phyloP scores from a whole-genome alignment of 768 basidiomycete genomes.

The Pulveroboletus sp. region DNA sequence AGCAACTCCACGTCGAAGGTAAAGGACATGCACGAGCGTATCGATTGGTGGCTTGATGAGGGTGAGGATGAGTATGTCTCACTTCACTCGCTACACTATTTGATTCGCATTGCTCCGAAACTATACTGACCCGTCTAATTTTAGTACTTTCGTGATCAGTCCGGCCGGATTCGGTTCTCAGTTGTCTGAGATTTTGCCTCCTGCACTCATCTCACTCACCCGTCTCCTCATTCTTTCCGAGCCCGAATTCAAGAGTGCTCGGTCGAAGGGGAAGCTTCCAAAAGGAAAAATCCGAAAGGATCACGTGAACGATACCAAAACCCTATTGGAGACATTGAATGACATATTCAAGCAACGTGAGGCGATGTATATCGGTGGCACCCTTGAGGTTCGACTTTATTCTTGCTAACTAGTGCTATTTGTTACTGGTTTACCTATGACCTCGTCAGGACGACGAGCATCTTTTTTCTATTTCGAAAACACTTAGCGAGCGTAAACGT shows the following conservation, averaged over 20 bases:
- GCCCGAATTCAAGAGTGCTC: slow-evolving; percentile 57
- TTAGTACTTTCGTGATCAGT: slow-evolving; percentile 10
- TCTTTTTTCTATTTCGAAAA: slow-evolving; percentile 28
- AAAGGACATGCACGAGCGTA: slow-evolving; percentile 35
- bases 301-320: slow-evolving; percentile 3
- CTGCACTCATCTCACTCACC: slow-evolving; percentile 63
- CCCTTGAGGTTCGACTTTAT: slow-evolving; percentile 39
- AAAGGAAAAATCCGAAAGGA: slow-evolving; percentile 47
- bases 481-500: slow-evolving; percentile 43
- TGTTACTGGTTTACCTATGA: neutral
- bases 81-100: neutral
- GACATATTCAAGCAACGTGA: slow-evolving; percentile 47
- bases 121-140: neutral
- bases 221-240: slow-evolving; percentile 56
- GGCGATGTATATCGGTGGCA: slow-evolving; percentile 37
- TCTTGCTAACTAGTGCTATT: neutral
- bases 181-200: slow-evolving; percentile 48
- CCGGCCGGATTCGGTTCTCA: slow-evolving; percentile 42
- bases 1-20: slow-evolving; percentile 10
- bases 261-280: slow-evolving; percentile 65
- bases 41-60: slow-evolving; percentile 93
- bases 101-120: no score
- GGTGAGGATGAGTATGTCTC: slow-evolving; percentile 80
- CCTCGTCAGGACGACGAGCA: slow-evolving; percentile 47
- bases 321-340: slow-evolving; percentile 44